Conservation (phyloP, 2,329 filamentous ascomycete species). For the Colletotrichum viniferum region DNA sequence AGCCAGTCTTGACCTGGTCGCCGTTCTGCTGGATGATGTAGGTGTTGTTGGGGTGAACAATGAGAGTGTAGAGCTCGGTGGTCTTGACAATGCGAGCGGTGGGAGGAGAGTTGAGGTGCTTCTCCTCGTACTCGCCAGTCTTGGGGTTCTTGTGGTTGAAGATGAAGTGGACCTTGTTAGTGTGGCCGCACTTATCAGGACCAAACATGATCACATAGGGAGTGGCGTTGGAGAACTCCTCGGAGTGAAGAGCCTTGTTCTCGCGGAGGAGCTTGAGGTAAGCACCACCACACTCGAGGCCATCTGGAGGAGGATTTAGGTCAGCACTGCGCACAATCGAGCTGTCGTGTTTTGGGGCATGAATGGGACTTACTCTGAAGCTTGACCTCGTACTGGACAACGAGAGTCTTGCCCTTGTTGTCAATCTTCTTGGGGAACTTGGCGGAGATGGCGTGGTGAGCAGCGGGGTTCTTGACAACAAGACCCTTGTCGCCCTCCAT, state of each 20-base stretch:
- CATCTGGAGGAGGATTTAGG: slow-evolving; percentile 59
- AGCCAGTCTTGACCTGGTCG: slow-evolving; percentile 85
- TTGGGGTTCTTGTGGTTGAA: slow-evolving; percentile 99
- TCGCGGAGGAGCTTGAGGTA: slow-evolving; percentile 99
- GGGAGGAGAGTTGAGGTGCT: slow-evolving; percentile 88
- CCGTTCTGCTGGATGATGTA: slow-evolving; percentile 93
- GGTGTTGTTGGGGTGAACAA: slow-evolving; percentile 95
- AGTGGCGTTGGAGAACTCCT: slow-evolving; percentile 97
- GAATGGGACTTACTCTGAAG: slow-evolving; percentile 78
- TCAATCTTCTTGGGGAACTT: slow-evolving; percentile 97
- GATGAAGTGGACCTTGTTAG: slow-evolving; percentile 98
- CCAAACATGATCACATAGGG: slow-evolving; percentile 99
- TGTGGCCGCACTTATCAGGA: slow-evolving; percentile 98
- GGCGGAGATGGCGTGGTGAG: slow-evolving; percentile 98
- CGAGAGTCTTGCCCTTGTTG: slow-evolving; percentile 95
- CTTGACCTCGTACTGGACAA: slow-evolving; percentile 99
- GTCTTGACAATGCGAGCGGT: slow-evolving; percentile 89
- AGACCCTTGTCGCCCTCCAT: slow-evolving; percentile 96
- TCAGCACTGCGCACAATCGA: not conserved
- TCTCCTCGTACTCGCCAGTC: slow-evolving; percentile 99
- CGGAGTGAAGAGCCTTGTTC: slow-evolving; percentile 94
- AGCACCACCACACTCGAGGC: slow-evolving; percentile 95
- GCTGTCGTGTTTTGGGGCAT: not conserved
- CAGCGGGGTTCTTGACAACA: slow-evolving; percentile 96
- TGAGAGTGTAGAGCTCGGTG: slow-evolving; percentile 92